Base-by-base conservation (phyloP, 441 rosid genomes). In the Eutrema salsugineum region DNA sequence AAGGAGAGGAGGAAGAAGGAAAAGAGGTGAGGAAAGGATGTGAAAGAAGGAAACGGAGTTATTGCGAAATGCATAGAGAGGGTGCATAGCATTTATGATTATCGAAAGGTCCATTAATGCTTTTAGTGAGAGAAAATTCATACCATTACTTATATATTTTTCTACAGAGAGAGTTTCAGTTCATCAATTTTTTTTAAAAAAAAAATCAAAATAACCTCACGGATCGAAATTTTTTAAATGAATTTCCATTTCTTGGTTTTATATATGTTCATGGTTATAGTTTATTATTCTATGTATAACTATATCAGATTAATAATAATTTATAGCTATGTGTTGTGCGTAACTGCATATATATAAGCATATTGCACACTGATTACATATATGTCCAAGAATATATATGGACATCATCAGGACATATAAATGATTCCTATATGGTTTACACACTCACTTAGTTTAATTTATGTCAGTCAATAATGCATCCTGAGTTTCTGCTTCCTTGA, bases 1-100 rank as follows among this genome's bases (percentile, higher is more conserved):
- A 54, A 65, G 28, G 42, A 35, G 63, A 10, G 22, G 27, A 27
- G 33, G 69, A 68, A 62, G 78, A 49, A 65, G 62, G 78, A 47
- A 65, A 76, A 55, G 72, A 68, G 80, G 70, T 51, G 38, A 47
- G 49, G 75, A 75, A 70, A 62, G 27, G 79, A 73, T 68, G 78
- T 69, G 80, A 82, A 75, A 68, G 79, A 47, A 54, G 49, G 46
- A 48, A 73, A 78, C 74, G 83, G 80, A 87, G 86, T 86, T 71
- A 87, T 75, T 83, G 89, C 87, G 64, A 83, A 78, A 85, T 67
- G 81, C 64, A 70, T 81, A 44, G 87, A 86, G 91, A 75, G 72
- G 91, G 82, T 86, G 88, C 73, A 71, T 38, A 20, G 87, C 91
- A 89, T 89, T 87, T 83, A 89, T 86, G 87, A 83, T 70, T 57